Conservation (phyloP, 257 asterid species). For the Salvia rosmarinus region DNA sequence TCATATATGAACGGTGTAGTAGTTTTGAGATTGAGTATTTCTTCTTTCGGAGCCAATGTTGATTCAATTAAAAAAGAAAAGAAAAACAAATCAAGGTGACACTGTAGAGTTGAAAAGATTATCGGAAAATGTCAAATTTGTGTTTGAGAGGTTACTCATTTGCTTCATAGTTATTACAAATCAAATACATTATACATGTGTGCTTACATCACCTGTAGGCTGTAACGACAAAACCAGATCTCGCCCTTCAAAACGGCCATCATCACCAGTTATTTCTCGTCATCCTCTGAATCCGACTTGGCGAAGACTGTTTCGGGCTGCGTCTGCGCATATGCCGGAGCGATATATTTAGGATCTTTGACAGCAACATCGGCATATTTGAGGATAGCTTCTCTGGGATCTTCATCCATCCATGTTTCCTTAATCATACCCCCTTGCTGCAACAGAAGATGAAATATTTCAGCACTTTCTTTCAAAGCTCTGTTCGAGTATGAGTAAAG, state of each 20-base stretch:
- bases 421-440: conserved; percentile 97
- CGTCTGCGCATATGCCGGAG: conserved; percentile 88
- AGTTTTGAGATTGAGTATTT: no score
- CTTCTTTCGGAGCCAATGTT: no score
- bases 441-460: conserved; percentile 30
- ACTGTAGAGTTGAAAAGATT: no score
- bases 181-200: not conserved
- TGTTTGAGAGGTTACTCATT: no score
- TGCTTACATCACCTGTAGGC: not conserved
- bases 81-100: no score
- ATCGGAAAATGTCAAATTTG: no score
- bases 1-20: no score
- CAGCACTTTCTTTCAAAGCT: not conserved
- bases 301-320: conserved; percentile 85
- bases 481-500: conserved; percentile 9
- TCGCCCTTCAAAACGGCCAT: not conserved
- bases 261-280: conserved; percentile 53
- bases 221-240: not conserved
- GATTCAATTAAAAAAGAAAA: no score
- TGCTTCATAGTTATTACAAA: not conserved
- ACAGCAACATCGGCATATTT: conserved; percentile 88
- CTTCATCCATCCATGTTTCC: conserved; percentile 98
- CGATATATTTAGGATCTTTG: conserved; percentile 86
- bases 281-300: conserved; percentile 85
- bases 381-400: conserved; percentile 94